Evolutionary conservation across 805 yeast species (phyloP), one percentile per base, ranked within the genome.

Genomic region (Wickerhamiella slavikovae): DNA sequence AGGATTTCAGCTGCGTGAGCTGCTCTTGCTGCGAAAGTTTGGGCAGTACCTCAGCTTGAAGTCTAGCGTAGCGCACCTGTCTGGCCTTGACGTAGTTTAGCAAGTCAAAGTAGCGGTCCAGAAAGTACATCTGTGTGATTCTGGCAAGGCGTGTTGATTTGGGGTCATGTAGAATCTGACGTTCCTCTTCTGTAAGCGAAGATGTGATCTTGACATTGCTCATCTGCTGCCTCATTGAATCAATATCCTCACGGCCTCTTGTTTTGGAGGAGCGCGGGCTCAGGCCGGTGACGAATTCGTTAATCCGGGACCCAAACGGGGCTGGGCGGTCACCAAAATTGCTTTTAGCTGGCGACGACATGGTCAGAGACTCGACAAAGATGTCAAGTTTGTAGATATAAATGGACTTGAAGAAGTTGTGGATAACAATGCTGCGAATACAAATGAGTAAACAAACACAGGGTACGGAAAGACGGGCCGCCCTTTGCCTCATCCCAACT

Each of bases 61-160:
- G 89, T 39, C 74, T 68, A 25, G 62, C 60, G n/a, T 72, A 61
- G 34, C 98, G 67, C 47, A 76, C 79, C 47, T 85, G 68, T 49
- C 99, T 68, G 37, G 69, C 68, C 39, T 83, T 76, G 19, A 85
- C 76, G 48, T 89, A 89, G 48, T 80, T 93, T 54, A 89, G 75
- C 69, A 77, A 71, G 51, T 89, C 98, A 55, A 93, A 85, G 51
- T 89, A 89, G 52, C 83, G 80, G 51, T 89, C 98, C 34, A 89
- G 60, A 44, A 89, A 89, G 54, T 75, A 91, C 68, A 82, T 67
- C 48, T 85, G 94, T 24, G 93, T 76, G 17, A 89, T 95, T 29
- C 82, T 75, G 6, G 83, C 92, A 35, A 79, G 57, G 35, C 98
- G 62, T 45, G 74, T 75, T 1, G 91, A 79, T 45, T 79, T 79